These are phyloP conservation scores for Quaeritorhiza haematococci DNA, from an alignment of 371 early-diverging fungal genomes.

Conservation along the genomic window DNA sequence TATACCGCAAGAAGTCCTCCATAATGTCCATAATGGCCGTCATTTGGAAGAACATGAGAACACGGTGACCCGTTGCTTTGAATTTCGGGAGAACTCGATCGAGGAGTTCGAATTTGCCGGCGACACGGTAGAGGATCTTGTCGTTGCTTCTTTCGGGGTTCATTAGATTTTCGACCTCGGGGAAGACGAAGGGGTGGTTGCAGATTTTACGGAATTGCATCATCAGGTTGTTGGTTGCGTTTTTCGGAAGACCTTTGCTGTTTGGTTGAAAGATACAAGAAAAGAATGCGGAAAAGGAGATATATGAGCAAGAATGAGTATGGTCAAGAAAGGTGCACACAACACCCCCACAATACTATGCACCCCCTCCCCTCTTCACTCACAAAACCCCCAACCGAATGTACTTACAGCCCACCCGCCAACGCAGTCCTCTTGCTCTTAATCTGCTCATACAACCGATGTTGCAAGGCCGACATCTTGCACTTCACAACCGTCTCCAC, in stretches of 20 bases:
- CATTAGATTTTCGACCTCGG: slow-evolving; percentile 84
- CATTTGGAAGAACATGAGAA: slow-evolving; percentile 99
- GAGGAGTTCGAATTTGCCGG: slow-evolving; percentile 97
- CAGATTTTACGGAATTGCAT: slow-evolving; percentile 99
- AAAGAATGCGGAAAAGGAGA: neutral
- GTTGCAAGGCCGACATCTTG: slow-evolving; percentile 80
- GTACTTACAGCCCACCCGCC: neutral
- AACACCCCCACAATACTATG: slow-evolving; percentile 4
- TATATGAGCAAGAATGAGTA: neutral
- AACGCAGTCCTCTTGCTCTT: slow-evolving; percentile 19
- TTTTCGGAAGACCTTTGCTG: slow-evolving; percentile 17
- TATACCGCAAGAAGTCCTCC: slow-evolving; percentile 86
- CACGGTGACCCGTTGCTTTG: slow-evolving; percentile 79
- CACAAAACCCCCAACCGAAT: neutral
- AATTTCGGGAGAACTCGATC: slow-evolving; percentile 95
- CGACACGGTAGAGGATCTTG: slow-evolving; percentile 54
- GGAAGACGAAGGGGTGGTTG: slow-evolving; percentile 98
- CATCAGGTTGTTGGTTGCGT: slow-evolving; percentile 91
- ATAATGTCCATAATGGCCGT: slow-evolving; percentile 96
- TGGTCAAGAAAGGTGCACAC: neutral
- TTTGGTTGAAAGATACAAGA: slow-evolving; percentile 6
- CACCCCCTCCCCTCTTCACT: slow-evolving; percentile 13
- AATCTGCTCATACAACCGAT: slow-evolving; percentile 42
- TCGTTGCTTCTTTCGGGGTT: slow-evolving; percentile 61
- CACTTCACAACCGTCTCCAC: slow-evolving; percentile 96